phyloP scores from a whole-genome alignment of 2,329 filamentous ascomycete genomes.

The Colletotrichum sp. region DNA sequence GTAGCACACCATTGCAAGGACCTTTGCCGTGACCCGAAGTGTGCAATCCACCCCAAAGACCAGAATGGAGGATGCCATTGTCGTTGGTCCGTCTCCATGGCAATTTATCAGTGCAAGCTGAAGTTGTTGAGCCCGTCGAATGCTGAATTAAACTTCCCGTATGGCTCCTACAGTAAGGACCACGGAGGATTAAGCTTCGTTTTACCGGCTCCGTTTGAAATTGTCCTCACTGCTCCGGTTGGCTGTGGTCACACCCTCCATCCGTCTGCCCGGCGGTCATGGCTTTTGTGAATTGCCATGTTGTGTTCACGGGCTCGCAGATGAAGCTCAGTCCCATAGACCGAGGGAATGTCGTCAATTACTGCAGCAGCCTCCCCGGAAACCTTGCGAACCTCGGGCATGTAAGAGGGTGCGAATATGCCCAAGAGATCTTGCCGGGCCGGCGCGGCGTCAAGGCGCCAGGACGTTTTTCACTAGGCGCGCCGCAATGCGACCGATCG shows the following conservation, averaged over 20 bases:
- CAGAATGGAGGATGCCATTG: neutral
- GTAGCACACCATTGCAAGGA: neutral
- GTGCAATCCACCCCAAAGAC: neutral
- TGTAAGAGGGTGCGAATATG: neutral
- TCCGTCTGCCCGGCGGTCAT: neutral
- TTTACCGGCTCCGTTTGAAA: neutral
- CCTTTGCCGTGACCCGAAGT: neutral
- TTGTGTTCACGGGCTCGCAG: neutral
- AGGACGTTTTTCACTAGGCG: neutral
- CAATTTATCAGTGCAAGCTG: neutral
- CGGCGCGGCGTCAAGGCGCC: conserved; percentile 4
- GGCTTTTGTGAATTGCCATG: neutral
- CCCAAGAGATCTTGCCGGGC: neutral
- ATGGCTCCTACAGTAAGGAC: neutral
- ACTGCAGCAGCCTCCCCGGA: neutral
- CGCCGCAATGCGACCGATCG: neutral
- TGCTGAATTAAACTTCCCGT: neutral
- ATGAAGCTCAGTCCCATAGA: neutral
- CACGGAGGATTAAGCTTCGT: neutral
- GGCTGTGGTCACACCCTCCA: neutral
- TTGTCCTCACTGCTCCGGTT: neutral
- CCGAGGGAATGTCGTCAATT: neutral
- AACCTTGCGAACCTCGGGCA: neutral
- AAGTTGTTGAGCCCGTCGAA: neutral
- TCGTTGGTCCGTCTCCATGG: neutral